Conservation (phyloP, 805 yeast genomes). For the Cyberlindnera veronae region DNA sequence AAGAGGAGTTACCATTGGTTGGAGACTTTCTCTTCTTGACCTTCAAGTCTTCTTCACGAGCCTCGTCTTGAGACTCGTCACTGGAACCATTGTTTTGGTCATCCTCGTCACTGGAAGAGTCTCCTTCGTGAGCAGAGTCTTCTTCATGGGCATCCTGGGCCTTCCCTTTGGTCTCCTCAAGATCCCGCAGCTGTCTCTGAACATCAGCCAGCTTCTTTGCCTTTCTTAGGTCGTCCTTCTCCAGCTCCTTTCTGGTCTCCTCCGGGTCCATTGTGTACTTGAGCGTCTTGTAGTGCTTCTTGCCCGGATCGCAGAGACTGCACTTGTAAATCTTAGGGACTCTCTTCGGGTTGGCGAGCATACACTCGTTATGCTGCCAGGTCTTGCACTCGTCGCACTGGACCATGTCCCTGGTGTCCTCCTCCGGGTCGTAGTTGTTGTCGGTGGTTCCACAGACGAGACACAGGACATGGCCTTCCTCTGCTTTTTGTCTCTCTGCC, state of each 20-base stretch:
- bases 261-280: conserved; percentile 29
- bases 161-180: conserved; percentile 10
- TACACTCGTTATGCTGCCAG: conserved; percentile 70
- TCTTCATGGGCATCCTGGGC: conserved; percentile 21
- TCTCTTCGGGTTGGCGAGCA: conserved; percentile 40
- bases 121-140: conserved; percentile 10
- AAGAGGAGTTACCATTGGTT: too few relatives aligned
- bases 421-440: conserved; percentile 53
- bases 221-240: conserved; percentile 11
- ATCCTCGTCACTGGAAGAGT: conserved; percentile 7
- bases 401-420: conserved; percentile 53
- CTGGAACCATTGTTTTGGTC: conserved; percentile 9
- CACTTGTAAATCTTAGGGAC: conserved; percentile 52
- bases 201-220: conserved; percentile 7
- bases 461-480: conserved; percentile 45
- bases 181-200: conserved; percentile 6
- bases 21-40: not conserved
- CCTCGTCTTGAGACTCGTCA: conserved; percentile 1
- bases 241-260: conserved; percentile 16
- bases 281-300: conserved; percentile 31
- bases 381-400: conserved; percentile 64
- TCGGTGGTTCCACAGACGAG: conserved; percentile 59
- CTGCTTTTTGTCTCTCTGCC: conserved; percentile 20
- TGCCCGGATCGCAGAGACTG: conserved; percentile 46
- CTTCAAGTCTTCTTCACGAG: too few relatives aligned